Evolutionary conservation across 768 basidiomycete species (phyloP).

Genomic region (Panellus pusillus): DNA sequence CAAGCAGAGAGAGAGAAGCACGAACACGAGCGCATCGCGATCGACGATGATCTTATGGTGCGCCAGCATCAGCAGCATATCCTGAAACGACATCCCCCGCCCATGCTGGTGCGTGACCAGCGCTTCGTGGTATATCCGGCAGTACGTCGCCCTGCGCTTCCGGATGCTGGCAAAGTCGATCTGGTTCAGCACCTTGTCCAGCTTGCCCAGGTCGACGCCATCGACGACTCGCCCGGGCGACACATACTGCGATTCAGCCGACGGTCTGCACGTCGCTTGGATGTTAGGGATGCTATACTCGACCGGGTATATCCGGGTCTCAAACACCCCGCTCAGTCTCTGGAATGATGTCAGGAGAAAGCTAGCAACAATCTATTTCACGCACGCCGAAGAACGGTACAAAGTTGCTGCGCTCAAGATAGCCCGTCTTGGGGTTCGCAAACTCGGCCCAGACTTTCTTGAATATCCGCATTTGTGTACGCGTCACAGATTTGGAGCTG

Average conservation of each 20-base stretch:
- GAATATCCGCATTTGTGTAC: conserved; percentile 91
- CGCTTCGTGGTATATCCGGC: conserved; percentile 86
- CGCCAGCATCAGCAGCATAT: conserved; percentile 83
- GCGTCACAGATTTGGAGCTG: conserved; percentile 76
- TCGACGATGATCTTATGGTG: conserved; percentile 93
- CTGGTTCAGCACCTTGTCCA: conserved; percentile 55
- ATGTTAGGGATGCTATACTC: conserved; percentile 67
- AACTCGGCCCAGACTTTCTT: conserved; percentile 93
- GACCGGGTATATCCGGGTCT: conserved; percentile 79
- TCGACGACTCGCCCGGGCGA: conserved; percentile 38
- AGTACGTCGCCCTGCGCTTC: conserved; percentile 68
- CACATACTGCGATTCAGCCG: conserved; percentile 33
- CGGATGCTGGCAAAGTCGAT: conserved; percentile 69
- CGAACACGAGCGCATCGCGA: conserved; percentile 84
- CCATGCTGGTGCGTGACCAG: conserved; percentile 66
- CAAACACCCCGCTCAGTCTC: conserved; percentile 86
- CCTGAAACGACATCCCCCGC: conserved; percentile 86
- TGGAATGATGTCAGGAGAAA: conserved; percentile 30
- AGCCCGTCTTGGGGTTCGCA: conserved; percentile 76
- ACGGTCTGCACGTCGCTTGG: conserved; percentile 46
- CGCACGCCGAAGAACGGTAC: conserved; percentile 82
- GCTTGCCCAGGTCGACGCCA: conserved; percentile 63
- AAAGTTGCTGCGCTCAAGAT: conserved; percentile 68
- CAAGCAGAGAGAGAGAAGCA: conserved; percentile 14
- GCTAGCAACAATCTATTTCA: conserved; percentile 14